Evolutionary conservation across 352 stramenopile genomes (phyloP), one percentile per base, ranked within the genome.

Genomic region (Achlya hypogyna): DNA sequence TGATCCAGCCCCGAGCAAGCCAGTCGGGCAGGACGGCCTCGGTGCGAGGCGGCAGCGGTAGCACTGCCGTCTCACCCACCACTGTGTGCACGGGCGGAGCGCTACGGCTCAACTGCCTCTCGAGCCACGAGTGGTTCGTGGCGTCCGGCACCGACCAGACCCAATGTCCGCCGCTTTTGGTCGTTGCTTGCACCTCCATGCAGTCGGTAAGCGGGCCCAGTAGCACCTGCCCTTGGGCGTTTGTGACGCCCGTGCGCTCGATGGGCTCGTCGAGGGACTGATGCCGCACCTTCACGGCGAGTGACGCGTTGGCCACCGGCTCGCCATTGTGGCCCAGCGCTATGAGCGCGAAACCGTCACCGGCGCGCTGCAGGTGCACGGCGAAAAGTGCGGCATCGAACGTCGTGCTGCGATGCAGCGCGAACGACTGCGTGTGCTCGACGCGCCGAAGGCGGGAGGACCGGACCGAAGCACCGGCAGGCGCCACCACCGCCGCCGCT

Each of bases 261-360:
- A 82, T 71, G 18, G 56, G 8, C 1, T 63, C 56, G 0, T 34
- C 42, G 35, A 71, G 73, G 27, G 83, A 74, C 1, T 68, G 20
- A 8, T 84, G 75, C 5, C 73, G 66, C 22, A 77, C 62, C 6
- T 9, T 34, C 25, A 81, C 63, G 22, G 58, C 28, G 14, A 75
- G 51, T n/a, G 60, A 38, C 23, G 72, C 69, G n/a, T 71, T 69
- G 4, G 67, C 32, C 22, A 87, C 66, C 10, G 68, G 35, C 63
- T 87, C 77, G 27, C 78, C 77, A 56, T 87, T 87, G 59, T 85
- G 78, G 18, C 78, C 77, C 20, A 82, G 53, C 2, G 80, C 69
- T 18, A 76, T 40, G 12, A 85, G 63, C 27, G 52, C 35, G 51
- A 77, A 84, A 20, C 78, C 72, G 23, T 64, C 70, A 4, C 28